Evolutionary conservation across 768 basidiomycete genomes (phyloP), one percentile per base, ranked within the genome.

Genomic region (Boletus subparvulus): DNA sequence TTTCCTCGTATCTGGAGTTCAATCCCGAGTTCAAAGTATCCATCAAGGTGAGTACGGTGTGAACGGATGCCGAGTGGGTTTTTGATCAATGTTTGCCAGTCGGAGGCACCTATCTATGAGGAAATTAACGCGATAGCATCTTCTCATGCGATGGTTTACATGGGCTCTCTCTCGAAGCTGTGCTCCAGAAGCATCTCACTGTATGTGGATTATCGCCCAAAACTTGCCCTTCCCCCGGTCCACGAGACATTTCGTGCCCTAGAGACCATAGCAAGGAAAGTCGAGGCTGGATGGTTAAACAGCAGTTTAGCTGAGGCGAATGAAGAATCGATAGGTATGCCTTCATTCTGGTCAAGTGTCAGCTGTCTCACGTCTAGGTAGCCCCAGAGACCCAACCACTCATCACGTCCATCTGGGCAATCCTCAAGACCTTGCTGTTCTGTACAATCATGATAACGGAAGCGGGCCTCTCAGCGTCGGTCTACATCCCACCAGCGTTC

Each of bases 391-490:
- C 79, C 0, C 78, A 74, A 32, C 74, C 77, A 26, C 56, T 82
- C 19, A 67, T 77, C 3, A 78, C 76, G n/a, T 71, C 77, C 26
- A 75, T 85, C 10, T 93, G 90, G 91, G 73, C 74, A 3, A 76
- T 81, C 26, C 77, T 91, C 64, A 93, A 92, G 70, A 89, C 86
- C 0, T 67, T 90, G 0, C 74, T 93, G n/a, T 93, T 93, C 70
- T 80, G 82, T 28, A 81, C 72, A 4, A 76, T 92, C 43, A 86
- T 91, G 85, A 69, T 92, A 21, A 73, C 82, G 5, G 86, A 91
- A 58, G 77, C 83, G 7, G 74, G 83, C 10, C 76, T 92, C 21
- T 78, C 79, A 9, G 71, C 82, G 2, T 70, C 82, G 6, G 71
- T 85, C 26, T 90, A 81, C 65, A 66, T 81, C 24, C 75, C 80